A percentile compares a stretch with the other conserved stretches of the same genome.
Evolutionary conservation across 306 rosid genomes (phyloP).

Genomic region (Delonix regia): DNA sequence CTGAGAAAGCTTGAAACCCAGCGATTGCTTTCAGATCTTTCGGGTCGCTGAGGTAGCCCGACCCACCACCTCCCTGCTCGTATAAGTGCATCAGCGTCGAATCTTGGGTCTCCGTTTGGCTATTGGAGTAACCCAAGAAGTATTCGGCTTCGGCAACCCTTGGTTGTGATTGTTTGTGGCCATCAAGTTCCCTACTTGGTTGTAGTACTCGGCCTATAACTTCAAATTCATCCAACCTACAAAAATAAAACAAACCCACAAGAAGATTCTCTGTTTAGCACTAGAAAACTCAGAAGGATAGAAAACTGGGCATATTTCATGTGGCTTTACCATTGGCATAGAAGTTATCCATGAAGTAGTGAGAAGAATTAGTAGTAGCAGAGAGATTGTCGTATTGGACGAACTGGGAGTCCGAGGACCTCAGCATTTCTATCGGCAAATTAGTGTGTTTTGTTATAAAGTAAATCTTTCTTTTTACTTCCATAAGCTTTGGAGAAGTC

Average conservation of each 20-base stretch:
- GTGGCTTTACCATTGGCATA: conserved; percentile 57
- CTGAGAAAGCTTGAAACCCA: conserved; percentile 78
- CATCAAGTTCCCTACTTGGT: conserved; percentile 32
- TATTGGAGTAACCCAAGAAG: conserved; percentile 81
- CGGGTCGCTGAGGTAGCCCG: conserved; percentile 59
- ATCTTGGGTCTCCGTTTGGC: conserved; percentile 89
- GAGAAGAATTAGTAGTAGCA: conserved; percentile 58
- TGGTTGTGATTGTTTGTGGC: conserved; percentile 47
- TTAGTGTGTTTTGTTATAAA: not conserved
- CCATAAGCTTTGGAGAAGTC: not conserved
- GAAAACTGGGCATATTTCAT: not conserved
- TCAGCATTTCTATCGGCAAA: conserved; percentile 87
- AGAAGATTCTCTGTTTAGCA: not conserved
- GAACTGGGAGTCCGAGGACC: conserved; percentile 63
- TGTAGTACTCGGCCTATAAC: conserved; percentile 42
- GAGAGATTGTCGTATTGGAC: conserved; percentile 63
- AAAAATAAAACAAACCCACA: not conserved
- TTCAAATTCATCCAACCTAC: conserved; percentile 76
- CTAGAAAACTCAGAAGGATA: no score
- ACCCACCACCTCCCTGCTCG: conserved; percentile 57
- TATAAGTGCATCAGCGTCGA: conserved; percentile 86
- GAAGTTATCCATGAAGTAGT: conserved; percentile 70
- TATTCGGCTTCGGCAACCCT: conserved; percentile 78
- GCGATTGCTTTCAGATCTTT: conserved; percentile 76
- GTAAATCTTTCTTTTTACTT: not conserved